Conservation (phyloP, 176 grass and related monocot genomes). For the Carex littledalei region DNA sequence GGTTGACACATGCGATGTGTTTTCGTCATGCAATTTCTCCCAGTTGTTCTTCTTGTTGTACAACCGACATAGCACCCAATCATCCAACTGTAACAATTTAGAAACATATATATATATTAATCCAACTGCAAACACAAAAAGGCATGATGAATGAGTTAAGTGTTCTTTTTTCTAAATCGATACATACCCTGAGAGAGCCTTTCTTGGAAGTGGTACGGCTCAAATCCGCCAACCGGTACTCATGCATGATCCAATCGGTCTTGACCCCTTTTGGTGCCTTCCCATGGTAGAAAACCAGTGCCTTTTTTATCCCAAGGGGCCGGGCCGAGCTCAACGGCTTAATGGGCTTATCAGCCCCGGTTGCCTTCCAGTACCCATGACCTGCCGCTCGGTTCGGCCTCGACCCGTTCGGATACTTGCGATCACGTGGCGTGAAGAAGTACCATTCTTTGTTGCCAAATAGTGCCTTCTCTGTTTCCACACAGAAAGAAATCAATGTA, state of each 20-base stretch:
- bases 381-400: conserved; percentile 34
- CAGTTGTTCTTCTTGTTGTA: conserved; percentile 50
- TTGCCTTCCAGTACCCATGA: conserved; percentile 46
- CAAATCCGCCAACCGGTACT: conserved; percentile 33
- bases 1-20: neutral
- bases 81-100: conserved; percentile 36
- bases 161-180: neutral
- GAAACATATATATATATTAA: neutral
- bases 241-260: conserved; percentile 50
- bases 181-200: conserved; percentile 33
- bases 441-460: conserved; percentile 47
- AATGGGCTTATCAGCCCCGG: conserved; percentile 32
- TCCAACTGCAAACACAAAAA: neutral
- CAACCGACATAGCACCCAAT: conserved; percentile 42
- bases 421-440: conserved; percentile 40
- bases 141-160: neutral
- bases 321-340: neutral
- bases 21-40: conserved; percentile 26
- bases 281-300: conserved; percentile 40
- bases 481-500: neutral
- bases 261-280: conserved; percentile 37
- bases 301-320: conserved; percentile 35
- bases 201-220: conserved; percentile 29
- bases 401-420: conserved; percentile 42
- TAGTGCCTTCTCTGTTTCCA: conserved; percentile 33